Conservation (phyloP, 2,329 filamentous ascomycete species). For the Setomelanomma holmii region DNA sequence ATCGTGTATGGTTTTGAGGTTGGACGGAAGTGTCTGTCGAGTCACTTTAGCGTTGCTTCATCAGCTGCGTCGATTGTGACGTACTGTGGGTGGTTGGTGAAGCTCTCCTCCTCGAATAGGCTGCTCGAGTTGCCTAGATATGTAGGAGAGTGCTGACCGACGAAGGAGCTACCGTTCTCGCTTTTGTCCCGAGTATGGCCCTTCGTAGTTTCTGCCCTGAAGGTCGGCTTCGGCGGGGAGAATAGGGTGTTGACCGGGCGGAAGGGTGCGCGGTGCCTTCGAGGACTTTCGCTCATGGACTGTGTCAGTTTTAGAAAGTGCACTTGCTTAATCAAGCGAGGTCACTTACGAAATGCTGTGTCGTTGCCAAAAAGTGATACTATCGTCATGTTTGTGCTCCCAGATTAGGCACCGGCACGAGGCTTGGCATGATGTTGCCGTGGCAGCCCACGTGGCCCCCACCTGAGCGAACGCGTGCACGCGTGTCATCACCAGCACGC, state of each 20-base stretch:
- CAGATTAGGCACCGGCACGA: conserved; percentile 8
- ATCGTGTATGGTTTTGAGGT: conserved; percentile 51
- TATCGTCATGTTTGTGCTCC: conserved; percentile 19
- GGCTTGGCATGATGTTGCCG: conserved; percentile 3
- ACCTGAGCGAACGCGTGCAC: conserved; percentile 1
- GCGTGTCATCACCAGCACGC: conserved; percentile 11
- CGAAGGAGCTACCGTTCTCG: conserved; percentile 4
- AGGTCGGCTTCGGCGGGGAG: conserved; percentile 41
- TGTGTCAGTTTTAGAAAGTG: neutral
- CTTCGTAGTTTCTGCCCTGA: conserved; percentile 14
- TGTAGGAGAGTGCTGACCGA: conserved; percentile 5
- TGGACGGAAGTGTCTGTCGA: too few species aligned
- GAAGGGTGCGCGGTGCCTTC: conserved; percentile 41
- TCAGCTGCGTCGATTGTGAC: neutral
- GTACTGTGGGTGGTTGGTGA: conserved; percentile 1
- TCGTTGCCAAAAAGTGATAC: neutral
- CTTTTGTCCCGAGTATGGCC: conserved; percentile 5
- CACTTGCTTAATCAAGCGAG: too few species aligned
- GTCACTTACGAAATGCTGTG: neutral
- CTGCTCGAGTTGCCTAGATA: conserved; percentile 43
- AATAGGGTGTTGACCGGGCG: conserved; percentile 44
- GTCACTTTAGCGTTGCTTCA: neutral
- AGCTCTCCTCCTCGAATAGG: conserved; percentile 40
- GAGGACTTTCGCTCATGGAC: conserved; percentile 35
- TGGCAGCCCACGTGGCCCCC: neutral